Conservation (phyloP, 345 rosid genomes). For the Salix udensis region DNA sequence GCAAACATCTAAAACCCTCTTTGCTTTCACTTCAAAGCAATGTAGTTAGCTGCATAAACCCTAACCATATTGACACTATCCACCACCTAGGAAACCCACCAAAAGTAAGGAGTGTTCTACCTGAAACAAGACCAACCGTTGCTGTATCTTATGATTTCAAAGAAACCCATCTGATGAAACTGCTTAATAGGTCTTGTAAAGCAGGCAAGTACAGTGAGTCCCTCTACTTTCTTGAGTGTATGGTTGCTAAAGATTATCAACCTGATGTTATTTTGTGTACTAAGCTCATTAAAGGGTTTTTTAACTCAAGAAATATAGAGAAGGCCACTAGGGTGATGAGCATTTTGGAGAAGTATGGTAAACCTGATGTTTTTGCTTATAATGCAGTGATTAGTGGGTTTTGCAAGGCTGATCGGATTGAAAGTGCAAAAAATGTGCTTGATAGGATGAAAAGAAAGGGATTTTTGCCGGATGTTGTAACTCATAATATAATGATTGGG, state of each 20-base stretch:
- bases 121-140: conserved; percentile 45
- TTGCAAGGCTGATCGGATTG: conserved; percentile 65
- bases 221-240: conserved; percentile 63
- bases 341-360: conserved; percentile 59
- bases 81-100: conserved; percentile 15
- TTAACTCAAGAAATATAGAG: conserved; percentile 43
- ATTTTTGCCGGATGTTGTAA: conserved; percentile 65
- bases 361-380: conserved; percentile 75
- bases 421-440: conserved; percentile 52
- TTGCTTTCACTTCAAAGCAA: conserved; percentile 24
- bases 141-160: conserved; percentile 50
- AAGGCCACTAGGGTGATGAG: conserved; percentile 74
- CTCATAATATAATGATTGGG: conserved; percentile 77
- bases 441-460: conserved; percentile 70
- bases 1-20: conserved; percentile 27
- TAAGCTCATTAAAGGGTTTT: conserved; percentile 72
- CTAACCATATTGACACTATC: background rate
- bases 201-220: conserved; percentile 58
- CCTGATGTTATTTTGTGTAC: conserved; percentile 76
- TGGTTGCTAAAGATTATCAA: conserved; percentile 53
- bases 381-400: conserved; percentile 81
- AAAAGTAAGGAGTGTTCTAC: conserved; percentile 15
- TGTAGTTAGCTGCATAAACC: conserved; percentile 21
- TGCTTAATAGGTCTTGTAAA: conserved; percentile 55
- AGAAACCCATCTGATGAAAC: conserved; percentile 54